Evolutionary conservation across 306 rosid genomes (phyloP).

Genomic region (Gastrolobium bilobum): DNA sequence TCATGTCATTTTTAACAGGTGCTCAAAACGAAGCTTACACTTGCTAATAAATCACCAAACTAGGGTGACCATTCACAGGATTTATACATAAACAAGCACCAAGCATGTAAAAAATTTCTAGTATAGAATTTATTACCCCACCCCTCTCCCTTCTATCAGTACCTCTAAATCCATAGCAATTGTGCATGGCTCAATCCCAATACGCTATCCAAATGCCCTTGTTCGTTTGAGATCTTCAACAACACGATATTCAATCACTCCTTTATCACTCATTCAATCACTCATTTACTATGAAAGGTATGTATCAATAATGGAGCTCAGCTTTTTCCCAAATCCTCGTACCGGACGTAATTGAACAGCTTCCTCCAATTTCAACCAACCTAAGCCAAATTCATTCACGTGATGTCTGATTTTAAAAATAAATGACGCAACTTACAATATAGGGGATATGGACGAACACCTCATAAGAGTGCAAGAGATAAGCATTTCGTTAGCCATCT

Average conservation of each 20-base stretch:
- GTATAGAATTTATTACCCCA: conserved; percentile 68
- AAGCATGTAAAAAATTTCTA: neutral
- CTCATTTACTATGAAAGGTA: conserved; percentile 59
- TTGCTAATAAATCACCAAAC: neutral
- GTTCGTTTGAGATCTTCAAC: conserved; percentile 89
- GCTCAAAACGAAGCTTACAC: neutral
- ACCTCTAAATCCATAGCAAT: conserved; percentile 97
- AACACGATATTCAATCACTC: conserved; percentile 26
- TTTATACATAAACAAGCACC: neutral
- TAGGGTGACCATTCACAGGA: conserved; percentile 1
- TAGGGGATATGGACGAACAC: conserved; percentile 53
- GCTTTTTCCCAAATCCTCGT: conserved; percentile 67
- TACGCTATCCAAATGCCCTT: conserved; percentile 95
- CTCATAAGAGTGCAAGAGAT: conserved; percentile 65
- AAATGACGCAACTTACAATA: too few species aligned
- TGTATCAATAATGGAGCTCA: conserved; percentile 63
- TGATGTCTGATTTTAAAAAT: conserved; percentile 52
- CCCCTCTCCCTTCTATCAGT: conserved; percentile 99
- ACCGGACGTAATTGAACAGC: conserved; percentile 64
- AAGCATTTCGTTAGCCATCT: conserved; percentile 80
- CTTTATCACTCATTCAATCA: too few species aligned
- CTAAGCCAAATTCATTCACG: conserved; percentile 62
- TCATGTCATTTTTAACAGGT: conserved; percentile 31
- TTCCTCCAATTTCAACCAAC: conserved; percentile 66
- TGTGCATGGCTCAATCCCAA: conserved; percentile 86